Conservation (phyloP, 257 asterid genomes). For the Capsicum chinense region DNA sequence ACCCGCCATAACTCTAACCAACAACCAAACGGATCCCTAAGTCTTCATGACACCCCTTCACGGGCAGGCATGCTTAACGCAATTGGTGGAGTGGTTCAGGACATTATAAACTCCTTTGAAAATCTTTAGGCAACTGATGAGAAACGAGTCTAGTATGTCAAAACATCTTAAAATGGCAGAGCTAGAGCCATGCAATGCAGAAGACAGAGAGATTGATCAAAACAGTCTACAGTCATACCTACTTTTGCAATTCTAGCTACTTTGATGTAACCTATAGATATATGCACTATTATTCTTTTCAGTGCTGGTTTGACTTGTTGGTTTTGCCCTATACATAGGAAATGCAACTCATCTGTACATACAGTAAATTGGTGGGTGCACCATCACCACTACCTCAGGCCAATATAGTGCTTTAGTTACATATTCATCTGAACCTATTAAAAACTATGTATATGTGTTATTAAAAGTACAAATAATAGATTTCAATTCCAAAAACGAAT, state of each 20-base stretch:
- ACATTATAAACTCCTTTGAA: background rate
- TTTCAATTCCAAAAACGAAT: background rate
- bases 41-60: no score
- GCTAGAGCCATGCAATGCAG: constrained; percentile 52
- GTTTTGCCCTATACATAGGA: constrained; percentile 38
- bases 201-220: constrained; percentile 26
- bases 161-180: constrained; percentile 19
- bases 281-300: constrained; percentile 4
- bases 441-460: background rate
- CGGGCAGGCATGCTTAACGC: no score
- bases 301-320: constrained; percentile 69
- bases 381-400: constrained; percentile 38
- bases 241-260: constrained; percentile 26
- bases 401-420: constrained; percentile 7
- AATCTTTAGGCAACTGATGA: background rate
- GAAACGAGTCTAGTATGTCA: background rate
- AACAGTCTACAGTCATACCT: constrained; percentile 38
- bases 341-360: constrained; percentile 68
- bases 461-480: background rate
- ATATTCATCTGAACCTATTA: background rate
- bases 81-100: background rate
- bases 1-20: no score
- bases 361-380: constrained; percentile 47
- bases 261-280: constrained; percentile 39
- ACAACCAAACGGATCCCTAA: no score